Percentiles rank a stretch among this genome's conserved stretches.
Evolutionary conservation across 2,329 filamentous ascomycete species (phyloP).

Genomic region (Venturiaceae sp.): DNA sequence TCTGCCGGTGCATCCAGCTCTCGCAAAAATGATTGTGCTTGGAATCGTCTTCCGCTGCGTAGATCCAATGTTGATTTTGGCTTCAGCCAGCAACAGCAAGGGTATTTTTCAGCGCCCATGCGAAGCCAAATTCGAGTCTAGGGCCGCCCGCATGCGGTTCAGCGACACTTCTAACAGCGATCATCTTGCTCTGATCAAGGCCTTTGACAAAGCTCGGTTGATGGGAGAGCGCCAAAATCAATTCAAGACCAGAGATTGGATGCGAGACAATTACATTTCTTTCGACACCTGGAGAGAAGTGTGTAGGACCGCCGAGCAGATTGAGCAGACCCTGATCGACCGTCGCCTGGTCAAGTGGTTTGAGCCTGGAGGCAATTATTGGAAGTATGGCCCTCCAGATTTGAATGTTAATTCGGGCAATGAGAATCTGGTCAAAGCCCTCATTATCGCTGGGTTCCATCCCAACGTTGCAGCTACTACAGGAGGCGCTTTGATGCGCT

Average conservation of each 20-base stretch:
- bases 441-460: slow-evolving; percentile 34
- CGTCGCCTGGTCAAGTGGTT: slow-evolving; percentile 11
- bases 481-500: slow-evolving; percentile 16
- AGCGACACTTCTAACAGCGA: slow-evolving; percentile 30
- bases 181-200: slow-evolving; percentile 30
- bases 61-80: slow-evolving; percentile 39
- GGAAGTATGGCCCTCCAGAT: slow-evolving; percentile 12
- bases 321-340: slow-evolving; percentile 4
- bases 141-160: slow-evolving; percentile 19
- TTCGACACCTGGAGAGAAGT: slow-evolving; percentile 32
- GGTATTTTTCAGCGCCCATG: slow-evolving; percentile 15
- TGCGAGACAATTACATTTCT: slow-evolving; percentile 20
- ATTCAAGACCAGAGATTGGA: slow-evolving; percentile 24
- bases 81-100: slow-evolving; percentile 16
- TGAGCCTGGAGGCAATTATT: neutral
- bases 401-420: slow-evolving; percentile 38
- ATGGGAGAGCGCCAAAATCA: slow-evolving; percentile 11
- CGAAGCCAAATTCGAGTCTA: slow-evolving; percentile 16
- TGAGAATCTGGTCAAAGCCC: slow-evolving; percentile 33
- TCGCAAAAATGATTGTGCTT: slow-evolving; percentile 41
- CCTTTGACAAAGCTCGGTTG: neutral
- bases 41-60: slow-evolving; percentile 43
- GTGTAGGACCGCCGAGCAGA: neutral
- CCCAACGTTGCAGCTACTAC: slow-evolving; percentile 33
- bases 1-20: slow-evolving; percentile 18